Evolutionary conservation across 208 protist genomes (phyloP).

Genomic region (Acanthamoeba castellanii): DNA sequence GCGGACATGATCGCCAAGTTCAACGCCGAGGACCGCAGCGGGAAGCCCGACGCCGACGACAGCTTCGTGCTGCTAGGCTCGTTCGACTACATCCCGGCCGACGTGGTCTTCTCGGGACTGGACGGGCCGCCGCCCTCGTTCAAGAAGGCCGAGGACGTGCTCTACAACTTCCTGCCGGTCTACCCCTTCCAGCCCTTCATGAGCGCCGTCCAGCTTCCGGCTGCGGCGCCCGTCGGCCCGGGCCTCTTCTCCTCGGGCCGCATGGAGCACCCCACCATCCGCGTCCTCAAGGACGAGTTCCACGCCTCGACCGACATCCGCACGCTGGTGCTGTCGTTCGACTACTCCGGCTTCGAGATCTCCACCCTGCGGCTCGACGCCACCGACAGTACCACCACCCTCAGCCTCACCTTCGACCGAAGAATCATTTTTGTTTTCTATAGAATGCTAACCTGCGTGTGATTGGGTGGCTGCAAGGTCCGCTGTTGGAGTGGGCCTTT

Average conservation of each 20-base stretch:
- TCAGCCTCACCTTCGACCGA: background rate
- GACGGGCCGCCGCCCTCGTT: background rate
- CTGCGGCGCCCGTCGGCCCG: background rate
- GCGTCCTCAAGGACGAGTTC: conserved; percentile 28
- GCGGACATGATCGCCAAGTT: background rate
- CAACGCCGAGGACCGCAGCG: conserved; percentile 32
- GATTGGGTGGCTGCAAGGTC: background rate
- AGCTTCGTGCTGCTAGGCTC: conserved; percentile 21
- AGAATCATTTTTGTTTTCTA: background rate
- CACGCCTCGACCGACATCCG: background rate
- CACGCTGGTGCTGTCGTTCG: conserved; percentile 17
- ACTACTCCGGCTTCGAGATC: conserved; percentile 60
- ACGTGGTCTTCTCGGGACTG: background rate
- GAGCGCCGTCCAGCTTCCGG: conserved; percentile 31
- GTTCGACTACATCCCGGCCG: conserved; percentile 19
- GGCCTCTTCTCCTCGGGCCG: conserved; percentile 5
- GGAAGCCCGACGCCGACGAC: conserved; percentile 60
- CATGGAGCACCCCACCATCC: conserved; percentile 5
- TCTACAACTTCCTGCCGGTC: conserved; percentile 55
- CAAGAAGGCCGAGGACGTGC: conserved; percentile 40
- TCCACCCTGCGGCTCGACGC: conserved; percentile 56
- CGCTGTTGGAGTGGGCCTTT: conserved; percentile 42
- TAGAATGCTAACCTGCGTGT: background rate
- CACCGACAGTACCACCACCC: conserved; percentile 3
- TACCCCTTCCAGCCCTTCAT: conserved; percentile 66